Conservation (phyloP, 2,329 filamentous ascomycete species). For the Graphilbum sp. region DNA sequence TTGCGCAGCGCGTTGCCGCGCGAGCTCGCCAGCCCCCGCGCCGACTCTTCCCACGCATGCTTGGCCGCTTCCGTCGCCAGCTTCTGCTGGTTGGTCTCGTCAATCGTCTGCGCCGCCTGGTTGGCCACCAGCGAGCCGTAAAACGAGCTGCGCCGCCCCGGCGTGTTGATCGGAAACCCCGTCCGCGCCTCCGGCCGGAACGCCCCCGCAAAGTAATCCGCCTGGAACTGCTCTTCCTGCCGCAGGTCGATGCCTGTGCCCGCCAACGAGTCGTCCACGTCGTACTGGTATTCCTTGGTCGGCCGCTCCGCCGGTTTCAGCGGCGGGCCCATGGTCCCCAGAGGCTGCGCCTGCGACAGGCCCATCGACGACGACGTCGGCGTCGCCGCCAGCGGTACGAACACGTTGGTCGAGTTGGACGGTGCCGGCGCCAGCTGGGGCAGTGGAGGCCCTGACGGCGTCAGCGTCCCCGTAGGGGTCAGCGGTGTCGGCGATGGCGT, state of each 20-base stretch:
- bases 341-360: too few species aligned
- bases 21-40: conserved; percentile 39
- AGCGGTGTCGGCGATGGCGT: conserved; percentile 7
- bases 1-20: conserved; percentile 56
- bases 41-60: conserved; percentile 49
- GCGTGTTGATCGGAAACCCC: conserved; percentile 37
- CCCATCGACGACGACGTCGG: too few species aligned
- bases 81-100: conserved; percentile 39
- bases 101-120: conserved; percentile 34
- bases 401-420: conserved; percentile 2
- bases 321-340: conserved; percentile 37
- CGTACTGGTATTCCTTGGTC: conserved; percentile 47
- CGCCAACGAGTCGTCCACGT: conserved; percentile 68
- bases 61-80: conserved; percentile 49
- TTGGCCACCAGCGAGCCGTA: conserved; percentile 51
- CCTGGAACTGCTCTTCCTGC: conserved; percentile 71
- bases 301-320: conserved; percentile 46
- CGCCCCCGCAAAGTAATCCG: conserved; percentile 42
- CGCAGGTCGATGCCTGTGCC: conserved; percentile 76
- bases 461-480: conserved; percentile 5
- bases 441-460: conserved; percentile 5
- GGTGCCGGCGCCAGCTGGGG: conserved; percentile 3
- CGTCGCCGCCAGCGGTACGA: conserved; percentile 3
- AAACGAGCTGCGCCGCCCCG: conserved; percentile 39
- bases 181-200: conserved; percentile 28